These are phyloP conservation scores for Naematelia aurantialba DNA, from an alignment of 768 basidiomycete species.

Conservation along the genomic window DNA sequence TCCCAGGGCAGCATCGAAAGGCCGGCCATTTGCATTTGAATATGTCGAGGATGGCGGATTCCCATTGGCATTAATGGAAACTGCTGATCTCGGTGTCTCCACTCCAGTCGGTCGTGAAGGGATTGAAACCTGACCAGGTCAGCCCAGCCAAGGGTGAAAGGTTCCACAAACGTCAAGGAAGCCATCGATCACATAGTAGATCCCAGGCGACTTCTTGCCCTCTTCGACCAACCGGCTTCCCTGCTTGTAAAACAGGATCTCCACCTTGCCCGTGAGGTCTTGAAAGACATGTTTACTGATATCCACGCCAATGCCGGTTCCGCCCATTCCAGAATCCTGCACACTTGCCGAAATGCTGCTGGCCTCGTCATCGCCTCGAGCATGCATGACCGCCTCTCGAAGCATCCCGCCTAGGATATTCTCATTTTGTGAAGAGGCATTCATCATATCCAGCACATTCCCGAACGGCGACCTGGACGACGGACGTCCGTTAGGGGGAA, in stretches of 20 bases:
- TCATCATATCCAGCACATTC: constrained; percentile 49
- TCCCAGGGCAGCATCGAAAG: constrained; percentile 40
- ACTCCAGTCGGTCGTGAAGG: constrained; percentile 19
- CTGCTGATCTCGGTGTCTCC: constrained; percentile 9
- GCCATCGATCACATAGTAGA: constrained; percentile 94
- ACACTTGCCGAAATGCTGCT: constrained; percentile 37
- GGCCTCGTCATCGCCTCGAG: constrained; percentile 24
- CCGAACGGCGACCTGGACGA: constrained; percentile 33
- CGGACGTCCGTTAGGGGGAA: constrained; percentile 27
- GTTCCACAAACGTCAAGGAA: constrained; percentile 72
- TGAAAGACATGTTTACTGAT: constrained; percentile 59
- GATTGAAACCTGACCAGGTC: constrained; percentile 15
- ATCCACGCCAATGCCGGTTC: not conserved
- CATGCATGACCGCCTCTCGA: constrained; percentile 36
- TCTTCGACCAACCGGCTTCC: constrained; percentile 81
- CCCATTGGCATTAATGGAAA: constrained; percentile 4
- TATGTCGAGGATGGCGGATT: constrained; percentile 14
- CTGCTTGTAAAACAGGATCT: constrained; percentile 86
- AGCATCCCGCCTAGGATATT: constrained; percentile 42
- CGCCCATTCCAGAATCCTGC: constrained; percentile 34
- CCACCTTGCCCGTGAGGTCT: constrained; percentile 92
- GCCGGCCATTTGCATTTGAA: constrained; percentile 14
- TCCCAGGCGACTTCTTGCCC: constrained; percentile 83
- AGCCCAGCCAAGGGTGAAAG: not conserved
- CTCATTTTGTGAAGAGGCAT: constrained; percentile 35